Base-by-base conservation (phyloP, 768 basidiomycete species). In the Suillus weaverae region DNA sequence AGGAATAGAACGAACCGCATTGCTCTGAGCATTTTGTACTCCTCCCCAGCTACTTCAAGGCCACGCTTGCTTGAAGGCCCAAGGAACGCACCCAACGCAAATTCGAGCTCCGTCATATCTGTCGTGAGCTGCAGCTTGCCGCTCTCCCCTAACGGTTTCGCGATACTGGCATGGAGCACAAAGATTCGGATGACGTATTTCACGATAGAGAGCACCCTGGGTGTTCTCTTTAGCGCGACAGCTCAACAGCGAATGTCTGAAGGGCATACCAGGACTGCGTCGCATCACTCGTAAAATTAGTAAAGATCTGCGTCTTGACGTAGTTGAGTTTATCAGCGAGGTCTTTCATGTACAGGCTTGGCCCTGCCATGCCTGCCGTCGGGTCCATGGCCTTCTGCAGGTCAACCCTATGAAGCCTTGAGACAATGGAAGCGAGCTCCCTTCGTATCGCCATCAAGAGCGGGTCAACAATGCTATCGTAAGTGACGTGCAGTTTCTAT, bases 21-120 rank as follows among this genome's bases (percentile, higher is more conserved):
- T 0, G 91, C 93, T 63, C 97, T 81, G 61, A 99, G 78, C 1
- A 87, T 86, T 38, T 86, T 85, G 78, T 99, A 99, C 67, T 97
- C 95, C 22, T 91, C 92, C 0, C 94, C 95, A 10, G 95, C 84
- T 18, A 78, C 83, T 66, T 92, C 91, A 48, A 97, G 80, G 69
- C 87, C 85, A 6, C 89, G 85, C 70, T 87, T 86, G 64, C 80
- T 81, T 66, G 85, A 84, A 2, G 80, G 73, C 59, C 82, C 81
- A 79, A 89, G 81, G 74, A 98, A 92, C 4, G 91, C 86, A 70
- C 88, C 91, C 62, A 99, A 75, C 0, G 92, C 89, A 74, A 99
- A 97, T 79, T 99, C 97, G 66, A 99, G 83, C 74, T 95, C 92
- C 0, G 96, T 92, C 95, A 98, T 97, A 75, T 99, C 97, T 55